Evolutionary conservation across 345 rosid genomes (phyloP).

Genomic region (Jatropha curcas): DNA sequence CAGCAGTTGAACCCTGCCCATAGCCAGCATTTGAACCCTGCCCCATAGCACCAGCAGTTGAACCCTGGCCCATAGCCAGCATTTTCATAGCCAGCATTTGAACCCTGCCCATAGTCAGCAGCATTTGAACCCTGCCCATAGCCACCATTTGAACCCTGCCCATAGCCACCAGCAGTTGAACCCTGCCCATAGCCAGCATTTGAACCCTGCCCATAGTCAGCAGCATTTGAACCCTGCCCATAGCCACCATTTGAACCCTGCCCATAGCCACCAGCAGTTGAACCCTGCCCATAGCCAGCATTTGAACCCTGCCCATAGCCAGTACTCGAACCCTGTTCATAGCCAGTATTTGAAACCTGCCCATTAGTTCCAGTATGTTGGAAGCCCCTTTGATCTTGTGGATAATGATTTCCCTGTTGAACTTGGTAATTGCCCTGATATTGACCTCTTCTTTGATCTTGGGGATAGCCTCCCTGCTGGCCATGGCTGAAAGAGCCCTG

Average conservation of each 20-base stretch:
- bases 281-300: slow-evolving; percentile 31
- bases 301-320: slow-evolving; percentile 35
- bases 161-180: no score
- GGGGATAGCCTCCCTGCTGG: no score
- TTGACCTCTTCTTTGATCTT: slow-evolving; percentile 33
- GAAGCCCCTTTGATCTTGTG: slow-evolving; percentile 38
- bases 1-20: slow-evolving; percentile 37
- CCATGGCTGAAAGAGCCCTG: no score
- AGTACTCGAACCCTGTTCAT: slow-evolving; percentile 35
- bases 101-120: no score
- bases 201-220: slow-evolving; percentile 36
- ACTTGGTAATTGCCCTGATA: slow-evolving; percentile 7
- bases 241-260: slow-evolving; percentile 28
- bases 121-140: slow-evolving; percentile 34
- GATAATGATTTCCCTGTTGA: slow-evolving; percentile 41
- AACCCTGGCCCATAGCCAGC: slow-evolving; percentile 30
- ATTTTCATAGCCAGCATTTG: slow-evolving; percentile 26
- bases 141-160: slow-evolving; percentile 31
- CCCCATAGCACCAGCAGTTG: no score
- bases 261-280: no score
- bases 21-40: slow-evolving; percentile 28
- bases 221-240: slow-evolving; percentile 37
- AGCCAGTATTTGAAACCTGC: slow-evolving; percentile 27
- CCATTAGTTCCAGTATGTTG: slow-evolving; percentile 38
- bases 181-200: slow-evolving; percentile 32